Evolutionary conservation across 108 stramenopile species (phyloP).

Genomic region (Schizochytrium sp.): DNA sequence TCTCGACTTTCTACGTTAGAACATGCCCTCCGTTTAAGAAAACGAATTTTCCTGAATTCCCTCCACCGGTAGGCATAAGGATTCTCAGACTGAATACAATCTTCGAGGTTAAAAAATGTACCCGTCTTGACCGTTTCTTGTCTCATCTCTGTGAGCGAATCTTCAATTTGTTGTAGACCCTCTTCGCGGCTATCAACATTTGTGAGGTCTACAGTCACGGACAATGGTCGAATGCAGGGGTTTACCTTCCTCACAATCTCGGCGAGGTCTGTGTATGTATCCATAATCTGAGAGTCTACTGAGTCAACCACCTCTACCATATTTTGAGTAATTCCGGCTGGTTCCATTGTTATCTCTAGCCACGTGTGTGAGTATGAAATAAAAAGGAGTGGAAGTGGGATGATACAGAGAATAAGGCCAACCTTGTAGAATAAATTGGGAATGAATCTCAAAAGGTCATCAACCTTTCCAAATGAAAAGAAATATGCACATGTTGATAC

Average conservation of each 20-base stretch:
- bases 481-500: too few relatives aligned
- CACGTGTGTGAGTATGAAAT: too few relatives aligned
- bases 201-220: background rate
- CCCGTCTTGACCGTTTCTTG: background rate
- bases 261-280: background rate
- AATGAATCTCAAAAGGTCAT: too few relatives aligned
- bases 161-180: background rate
- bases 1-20: background rate
- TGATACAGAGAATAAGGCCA: too few relatives aligned
- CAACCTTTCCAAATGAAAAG: too few relatives aligned
- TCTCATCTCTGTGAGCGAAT: background rate
- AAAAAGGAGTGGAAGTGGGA: too few relatives aligned
- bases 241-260: background rate
- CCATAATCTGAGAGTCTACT: background rate
- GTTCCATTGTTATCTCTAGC: too few relatives aligned
- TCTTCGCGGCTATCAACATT: background rate
- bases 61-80: background rate
- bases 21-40: background rate
- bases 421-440: too few relatives aligned
- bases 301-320: background rate
- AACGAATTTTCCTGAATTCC: background rate
- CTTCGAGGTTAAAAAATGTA: background rate
- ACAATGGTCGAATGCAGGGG: background rate
- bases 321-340: background rate
- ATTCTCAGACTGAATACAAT: background rate